phyloP scores from a whole-genome alignment of 169 alveolate genomes.

The Eimeria sp. region DNA sequence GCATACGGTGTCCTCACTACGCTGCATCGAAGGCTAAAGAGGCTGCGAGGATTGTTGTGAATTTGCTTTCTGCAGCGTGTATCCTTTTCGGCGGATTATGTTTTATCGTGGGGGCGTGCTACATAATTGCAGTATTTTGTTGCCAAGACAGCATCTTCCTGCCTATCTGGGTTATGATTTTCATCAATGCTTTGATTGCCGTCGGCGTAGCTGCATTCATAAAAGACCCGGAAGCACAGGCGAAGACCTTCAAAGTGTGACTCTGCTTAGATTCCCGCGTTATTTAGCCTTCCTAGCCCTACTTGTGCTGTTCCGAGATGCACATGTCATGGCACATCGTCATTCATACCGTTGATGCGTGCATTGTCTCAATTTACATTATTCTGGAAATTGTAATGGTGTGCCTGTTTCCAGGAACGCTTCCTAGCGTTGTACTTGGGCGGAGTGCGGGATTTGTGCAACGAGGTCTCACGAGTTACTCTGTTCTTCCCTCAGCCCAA shows the following conservation, averaged over 20 bases:
- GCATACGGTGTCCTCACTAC: background rate
- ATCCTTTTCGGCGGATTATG: slow-evolving; percentile 57
- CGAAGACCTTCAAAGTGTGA: slow-evolving; percentile 43
- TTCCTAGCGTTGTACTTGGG: slow-evolving; percentile 70
- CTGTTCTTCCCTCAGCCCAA: slow-evolving; percentile 65
- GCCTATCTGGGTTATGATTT: slow-evolving; percentile 59
- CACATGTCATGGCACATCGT: background rate
- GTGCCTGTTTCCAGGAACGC: slow-evolving; percentile 55
- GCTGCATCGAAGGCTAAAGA: background rate
- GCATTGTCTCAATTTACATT: background rate
- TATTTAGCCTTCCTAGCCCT: background rate
- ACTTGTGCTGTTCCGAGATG: background rate
- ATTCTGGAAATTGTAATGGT: background rate
- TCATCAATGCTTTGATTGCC: slow-evolving; percentile 50
- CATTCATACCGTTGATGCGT: background rate
- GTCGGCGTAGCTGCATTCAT: slow-evolving; percentile 42
- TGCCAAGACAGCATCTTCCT: slow-evolving; percentile 24
- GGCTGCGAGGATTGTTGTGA: background rate
- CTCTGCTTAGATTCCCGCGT: background rate
- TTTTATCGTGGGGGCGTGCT: slow-evolving; percentile 51
- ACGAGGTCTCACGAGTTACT: slow-evolving; percentile 63
- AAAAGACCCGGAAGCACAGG: slow-evolving; percentile 68
- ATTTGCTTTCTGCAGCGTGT: slow-evolving; percentile 45
- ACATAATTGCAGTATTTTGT: slow-evolving; percentile 58
- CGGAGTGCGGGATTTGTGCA: slow-evolving; percentile 48